Evolutionary conservation across 2,329 filamentous ascomycete species (phyloP).

Genomic region (Sphaerulina musiva): DNA sequence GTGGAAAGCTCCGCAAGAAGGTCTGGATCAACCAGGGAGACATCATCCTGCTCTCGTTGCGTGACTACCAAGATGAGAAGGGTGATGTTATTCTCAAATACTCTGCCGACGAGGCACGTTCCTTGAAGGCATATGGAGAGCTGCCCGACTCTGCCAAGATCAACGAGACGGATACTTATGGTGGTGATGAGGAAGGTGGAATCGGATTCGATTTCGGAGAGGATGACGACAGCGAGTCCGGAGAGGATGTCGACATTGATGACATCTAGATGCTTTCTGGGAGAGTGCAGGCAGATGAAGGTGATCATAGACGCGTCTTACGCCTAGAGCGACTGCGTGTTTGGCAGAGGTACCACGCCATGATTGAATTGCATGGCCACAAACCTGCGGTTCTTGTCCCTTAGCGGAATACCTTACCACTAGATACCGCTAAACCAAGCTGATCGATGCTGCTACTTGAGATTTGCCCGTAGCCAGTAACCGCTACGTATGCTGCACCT

Average conservation of each 20-base stretch:
- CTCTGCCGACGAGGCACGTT: slow-evolving; percentile 87
- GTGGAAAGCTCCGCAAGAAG: slow-evolving; percentile 98
- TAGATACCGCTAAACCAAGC: too few species aligned
- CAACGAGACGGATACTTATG: slow-evolving; percentile 96
- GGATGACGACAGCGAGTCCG: slow-evolving; percentile 57
- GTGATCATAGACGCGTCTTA: not conserved
- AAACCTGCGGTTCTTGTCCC: too few species aligned
- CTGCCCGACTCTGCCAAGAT: slow-evolving; percentile 97
- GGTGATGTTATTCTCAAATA: slow-evolving; percentile 93
- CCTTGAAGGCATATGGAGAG: slow-evolving; percentile 94
- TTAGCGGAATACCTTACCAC: too few species aligned
- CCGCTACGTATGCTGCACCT: too few species aligned
- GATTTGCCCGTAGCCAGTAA: too few species aligned
- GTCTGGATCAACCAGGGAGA: slow-evolving; percentile 99
- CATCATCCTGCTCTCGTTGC: slow-evolving; percentile 80
- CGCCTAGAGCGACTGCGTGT: not conserved
- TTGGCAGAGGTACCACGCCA: not conserved
- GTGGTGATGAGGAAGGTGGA: slow-evolving; percentile 87
- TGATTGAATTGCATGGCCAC: not conserved
- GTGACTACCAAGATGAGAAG: slow-evolving; percentile 92
- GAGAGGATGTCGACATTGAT: slow-evolving; percentile 87
- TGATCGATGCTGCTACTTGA: too few species aligned
- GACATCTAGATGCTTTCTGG: slow-evolving; percentile 59
- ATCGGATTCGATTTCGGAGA: slow-evolving; percentile 99
- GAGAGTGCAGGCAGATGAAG: not conserved